Base-by-base conservation (phyloP, 1,284 basidiomycete genomes). In the Trametes hirsuta region DNA sequence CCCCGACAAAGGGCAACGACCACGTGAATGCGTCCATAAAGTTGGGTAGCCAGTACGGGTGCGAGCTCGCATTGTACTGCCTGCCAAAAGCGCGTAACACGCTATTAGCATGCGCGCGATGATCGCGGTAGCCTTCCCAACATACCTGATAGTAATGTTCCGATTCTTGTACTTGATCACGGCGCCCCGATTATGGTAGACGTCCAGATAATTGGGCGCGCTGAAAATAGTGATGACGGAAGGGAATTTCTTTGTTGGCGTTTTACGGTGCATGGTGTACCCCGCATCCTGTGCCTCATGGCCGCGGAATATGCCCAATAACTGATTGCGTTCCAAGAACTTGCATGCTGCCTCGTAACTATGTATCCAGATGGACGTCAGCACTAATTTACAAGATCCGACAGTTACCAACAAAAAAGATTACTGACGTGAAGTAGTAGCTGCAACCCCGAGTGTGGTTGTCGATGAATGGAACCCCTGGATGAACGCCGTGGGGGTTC, bases 1-100 rank as follows among this genome's bases (percentile, higher is more conserved):
- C 88, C 45, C 97, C 97, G 6, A 99, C 97, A 71, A 99, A 99
- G 0, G 97, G 97, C 65, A 99, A 78, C 78, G 91, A 94, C 97
- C 97, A 99, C 1, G 97, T 98, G 75, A 99, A 99, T 36, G 94
- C 97, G 75, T 99, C 95, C 93, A 98, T 97, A 70, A 98, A 98
- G 77, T 98, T 99, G 4, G 97, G 97, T 41, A 99, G 80, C 88
- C 88, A 91, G 71, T 88, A 91, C 3, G 97, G 97, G 74, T 99
- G 97, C 35, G 91, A 85, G 41, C 87, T 92, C 68, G 91, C 93
- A 76, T 99, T 98, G 81, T 95, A 99, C 76, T 98, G 97, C 61
- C 71, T 69, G 48, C 18, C 18, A 5, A 5, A 18, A 18, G 6
- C 5, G 9, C 4, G 48, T 14, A 22, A 2, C 4, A 45, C n/a